These are phyloP conservation scores for Serendipita indica DNA, from an alignment of 768 basidiomycete genomes.

Conservation along the genomic window DNA sequence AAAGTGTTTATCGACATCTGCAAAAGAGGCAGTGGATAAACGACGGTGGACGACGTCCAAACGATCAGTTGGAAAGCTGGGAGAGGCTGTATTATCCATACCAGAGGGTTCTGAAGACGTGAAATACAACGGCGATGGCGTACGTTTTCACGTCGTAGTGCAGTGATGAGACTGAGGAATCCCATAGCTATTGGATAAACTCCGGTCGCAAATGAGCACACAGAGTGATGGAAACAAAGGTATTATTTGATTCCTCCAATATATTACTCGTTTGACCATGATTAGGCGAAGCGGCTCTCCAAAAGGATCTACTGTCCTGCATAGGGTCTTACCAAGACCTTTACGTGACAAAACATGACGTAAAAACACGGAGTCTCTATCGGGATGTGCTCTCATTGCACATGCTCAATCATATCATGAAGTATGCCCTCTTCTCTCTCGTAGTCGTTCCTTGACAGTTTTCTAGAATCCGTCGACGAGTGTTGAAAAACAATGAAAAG, in stretches of 20 bases:
- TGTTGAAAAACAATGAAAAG: conserved; percentile 90
- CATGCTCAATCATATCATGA: conserved; percentile 75
- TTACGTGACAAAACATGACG: conserved; percentile 49
- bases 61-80: conserved; percentile 42
- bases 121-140: conserved; percentile 18
- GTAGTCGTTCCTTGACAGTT: background rate
- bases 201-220: conserved; percentile 37
- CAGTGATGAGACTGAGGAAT: too few relatives aligned
- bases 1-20: conserved; percentile 32
- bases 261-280: too few relatives aligned
- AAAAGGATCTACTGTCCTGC: conserved; percentile 51
- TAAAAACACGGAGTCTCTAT: conserved; percentile 45
- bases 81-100: conserved; percentile 35
- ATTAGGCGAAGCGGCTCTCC: conserved; percentile 36
- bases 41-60: conserved; percentile 41
- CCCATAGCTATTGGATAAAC: conserved; percentile 39
- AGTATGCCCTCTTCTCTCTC: conserved; percentile 34
- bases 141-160: too few relatives aligned
- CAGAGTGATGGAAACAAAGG: conserved; percentile 29
- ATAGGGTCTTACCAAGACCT: conserved; percentile 62
- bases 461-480: conserved; percentile 71
- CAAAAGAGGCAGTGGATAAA: conserved; percentile 38
- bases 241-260: too few relatives aligned
- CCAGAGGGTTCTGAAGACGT: conserved; percentile 28
- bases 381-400: conserved; percentile 67